Evolutionary conservation across 768 basidiomycete species (phyloP).

Genomic region (Podaxis rugospora): DNA sequence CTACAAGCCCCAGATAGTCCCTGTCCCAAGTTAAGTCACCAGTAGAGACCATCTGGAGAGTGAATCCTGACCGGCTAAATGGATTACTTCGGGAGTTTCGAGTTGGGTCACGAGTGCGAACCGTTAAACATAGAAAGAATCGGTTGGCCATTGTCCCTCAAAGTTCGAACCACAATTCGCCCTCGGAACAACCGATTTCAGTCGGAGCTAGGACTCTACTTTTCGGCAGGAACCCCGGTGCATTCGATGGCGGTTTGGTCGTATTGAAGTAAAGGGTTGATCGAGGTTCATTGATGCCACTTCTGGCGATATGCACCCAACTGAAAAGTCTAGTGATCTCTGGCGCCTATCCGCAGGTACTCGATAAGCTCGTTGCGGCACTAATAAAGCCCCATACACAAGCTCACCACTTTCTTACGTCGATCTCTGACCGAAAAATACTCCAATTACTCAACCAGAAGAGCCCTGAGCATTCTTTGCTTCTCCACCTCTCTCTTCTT

Average conservation of each 20-base stretch:
- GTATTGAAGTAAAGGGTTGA: background rate
- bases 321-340: background rate
- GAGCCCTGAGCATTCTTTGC: background rate
- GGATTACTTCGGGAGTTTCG: constrained; percentile 7
- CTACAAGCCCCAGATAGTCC: background rate
- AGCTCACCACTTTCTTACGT: constrained; percentile 8
- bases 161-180: background rate
- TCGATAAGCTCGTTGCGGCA: background rate
- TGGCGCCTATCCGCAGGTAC: background rate
- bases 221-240: background rate
- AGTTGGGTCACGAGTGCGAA: background rate
- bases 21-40: background rate
- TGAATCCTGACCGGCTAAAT: background rate
- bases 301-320: background rate
- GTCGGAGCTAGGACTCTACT: background rate
- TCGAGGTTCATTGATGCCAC: constrained; percentile 4
- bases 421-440: constrained; percentile 1
- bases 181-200: background rate
- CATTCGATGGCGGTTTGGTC: background rate
- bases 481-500: background rate
- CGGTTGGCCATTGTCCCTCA: background rate
- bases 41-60: background rate
- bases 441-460: background rate
- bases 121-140: background rate
- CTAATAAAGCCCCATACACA: background rate